Conservation (phyloP, 2,329 filamentous ascomycete species). For the Geosmithia flava region DNA sequence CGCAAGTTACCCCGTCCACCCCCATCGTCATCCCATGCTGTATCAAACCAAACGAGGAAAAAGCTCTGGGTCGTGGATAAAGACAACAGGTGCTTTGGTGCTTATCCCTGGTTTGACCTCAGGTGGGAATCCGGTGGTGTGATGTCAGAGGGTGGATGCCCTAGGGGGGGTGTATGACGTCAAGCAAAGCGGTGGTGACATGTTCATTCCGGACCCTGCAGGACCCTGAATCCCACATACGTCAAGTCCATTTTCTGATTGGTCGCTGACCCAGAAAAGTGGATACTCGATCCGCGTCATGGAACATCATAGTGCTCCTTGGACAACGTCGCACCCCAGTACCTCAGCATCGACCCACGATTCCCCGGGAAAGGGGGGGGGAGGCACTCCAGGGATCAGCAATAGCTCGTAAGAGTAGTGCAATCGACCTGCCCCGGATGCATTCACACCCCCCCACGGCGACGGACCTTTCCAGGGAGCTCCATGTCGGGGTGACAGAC, state of each 20-base stretch:
- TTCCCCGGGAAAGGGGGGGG: not conserved
- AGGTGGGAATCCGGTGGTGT: slow-evolving; percentile 2
- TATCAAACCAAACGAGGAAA: not conserved
- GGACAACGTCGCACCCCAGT: not conserved
- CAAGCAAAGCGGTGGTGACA: slow-evolving; percentile 5
- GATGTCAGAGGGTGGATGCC: slow-evolving; percentile 11
- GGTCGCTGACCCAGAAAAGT: not conserved
- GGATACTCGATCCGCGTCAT: not conserved
- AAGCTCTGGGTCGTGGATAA: not conserved
- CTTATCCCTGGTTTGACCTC: not conserved
- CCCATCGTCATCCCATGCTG: not conserved
- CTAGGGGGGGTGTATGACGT: slow-evolving; percentile 12
- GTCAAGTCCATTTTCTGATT: slow-evolving; percentile 1
- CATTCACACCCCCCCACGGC: slow-evolving; percentile 12
- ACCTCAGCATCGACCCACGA: not conserved
- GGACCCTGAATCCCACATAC: slow-evolving; percentile 16
- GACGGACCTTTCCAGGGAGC: slow-evolving; percentile 53
- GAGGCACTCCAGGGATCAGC: not conserved
- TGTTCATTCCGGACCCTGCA: slow-evolving; percentile 13
- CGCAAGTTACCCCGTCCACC: not conserved
- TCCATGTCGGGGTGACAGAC: slow-evolving; percentile 87
- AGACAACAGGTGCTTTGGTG: not conserved
- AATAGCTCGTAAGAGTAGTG: not conserved
- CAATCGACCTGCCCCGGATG: not conserved
- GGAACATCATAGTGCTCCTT: slow-evolving; percentile 2